These are phyloP conservation scores for Chalciporus sphaerocephalus DNA, from an alignment of 768 basidiomycete species.

Conservation along the genomic window DNA sequence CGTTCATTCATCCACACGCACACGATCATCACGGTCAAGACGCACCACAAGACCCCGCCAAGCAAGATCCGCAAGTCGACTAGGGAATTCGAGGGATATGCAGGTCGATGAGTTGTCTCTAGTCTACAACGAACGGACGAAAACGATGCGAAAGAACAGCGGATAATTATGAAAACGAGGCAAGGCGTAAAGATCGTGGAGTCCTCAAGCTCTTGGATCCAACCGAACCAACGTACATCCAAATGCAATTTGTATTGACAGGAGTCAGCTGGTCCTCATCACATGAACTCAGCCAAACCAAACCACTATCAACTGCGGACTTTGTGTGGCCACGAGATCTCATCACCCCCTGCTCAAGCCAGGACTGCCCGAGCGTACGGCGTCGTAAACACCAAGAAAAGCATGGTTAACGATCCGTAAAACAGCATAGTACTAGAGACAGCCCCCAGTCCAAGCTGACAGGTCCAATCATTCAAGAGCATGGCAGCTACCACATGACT, in stretches of 20 bases:
- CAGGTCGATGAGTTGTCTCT: not conserved
- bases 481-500: not conserved
- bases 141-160: no score
- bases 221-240: not conserved
- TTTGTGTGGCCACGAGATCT: not conserved
- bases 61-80: not conserved
- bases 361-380: not conserved
- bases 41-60: slow-evolving; percentile 1
- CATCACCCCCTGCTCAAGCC: no score
- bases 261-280: slow-evolving; percentile 13
- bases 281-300: slow-evolving; percentile 9
- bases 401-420: not conserved
- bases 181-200: not conserved
- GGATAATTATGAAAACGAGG: not conserved
- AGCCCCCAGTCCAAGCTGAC: not conserved
- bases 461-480: no score
- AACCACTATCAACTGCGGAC: slow-evolving; percentile 8
- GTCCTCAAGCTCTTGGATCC: not conserved
- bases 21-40: not conserved
- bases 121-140: not conserved
- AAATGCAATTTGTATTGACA: slow-evolving; percentile 8
- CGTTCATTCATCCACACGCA: not conserved
- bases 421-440: not conserved
- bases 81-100: not conserved
- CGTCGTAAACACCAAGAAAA: not conserved